Evolutionary conservation across 331 rosid genomes (phyloP).

Genomic region (Acacia pycnantha): DNA sequence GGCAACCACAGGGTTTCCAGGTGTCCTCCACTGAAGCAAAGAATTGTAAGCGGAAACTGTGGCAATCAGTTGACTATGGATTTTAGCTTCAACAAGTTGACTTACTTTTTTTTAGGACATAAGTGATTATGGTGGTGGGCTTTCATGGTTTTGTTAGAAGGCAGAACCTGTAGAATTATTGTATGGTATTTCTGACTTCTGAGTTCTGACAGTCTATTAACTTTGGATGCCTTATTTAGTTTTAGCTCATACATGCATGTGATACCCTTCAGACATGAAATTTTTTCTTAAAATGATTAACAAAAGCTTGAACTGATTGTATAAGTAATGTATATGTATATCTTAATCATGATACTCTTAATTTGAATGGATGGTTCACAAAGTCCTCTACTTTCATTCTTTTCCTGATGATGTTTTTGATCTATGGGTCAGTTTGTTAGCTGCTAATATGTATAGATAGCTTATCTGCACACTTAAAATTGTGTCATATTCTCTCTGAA

Average conservation of each 20-base stretch:
- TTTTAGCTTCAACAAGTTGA: conserved; percentile 5
- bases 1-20: not conserved
- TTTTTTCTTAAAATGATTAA: not conserved
- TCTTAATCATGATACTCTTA: not conserved
- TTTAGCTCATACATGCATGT: not conserved
- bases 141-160: not conserved
- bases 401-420: not conserved
- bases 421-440: not conserved
- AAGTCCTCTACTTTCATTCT: not conserved
- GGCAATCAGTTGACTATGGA: not conserved
- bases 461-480: not conserved
- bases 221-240: no score
- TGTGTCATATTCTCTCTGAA: not conserved
- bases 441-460: not conserved
- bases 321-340: not conserved
- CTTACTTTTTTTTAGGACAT: not conserved
- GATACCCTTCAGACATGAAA: not conserved
- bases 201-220: not conserved
- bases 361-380: not conserved
- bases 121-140: not conserved
- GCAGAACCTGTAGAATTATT: not conserved
- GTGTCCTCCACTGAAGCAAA: not conserved
- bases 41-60: not conserved
- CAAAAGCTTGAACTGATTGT: not conserved
- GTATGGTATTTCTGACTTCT: not conserved